These are phyloP conservation scores for Nicotiana undulata DNA, from an alignment of 257 asterid genomes.

Conservation along the genomic window DNA sequence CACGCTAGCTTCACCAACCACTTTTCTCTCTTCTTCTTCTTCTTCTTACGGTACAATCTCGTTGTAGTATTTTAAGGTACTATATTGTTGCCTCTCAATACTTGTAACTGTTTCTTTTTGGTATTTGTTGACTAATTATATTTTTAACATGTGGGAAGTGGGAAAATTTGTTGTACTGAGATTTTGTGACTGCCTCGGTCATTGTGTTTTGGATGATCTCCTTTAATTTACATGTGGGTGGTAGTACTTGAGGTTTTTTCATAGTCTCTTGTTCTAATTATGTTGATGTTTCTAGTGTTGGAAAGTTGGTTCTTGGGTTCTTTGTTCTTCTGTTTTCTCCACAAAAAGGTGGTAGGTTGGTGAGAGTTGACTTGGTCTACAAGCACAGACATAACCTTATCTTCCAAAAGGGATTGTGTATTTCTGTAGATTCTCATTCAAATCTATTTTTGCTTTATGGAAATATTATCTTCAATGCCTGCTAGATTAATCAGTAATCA, in stretches of 20 bases:
- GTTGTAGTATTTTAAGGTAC: conserved; percentile 4
- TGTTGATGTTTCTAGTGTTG: conserved; percentile 13
- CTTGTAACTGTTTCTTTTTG: conserved; percentile 29
- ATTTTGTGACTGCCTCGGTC: conserved; percentile 16
- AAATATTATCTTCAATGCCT: not conserved
- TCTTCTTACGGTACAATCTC: not conserved
- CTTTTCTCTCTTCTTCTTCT: conserved; percentile 2
- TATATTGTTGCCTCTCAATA: not conserved
- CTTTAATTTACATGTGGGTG: conserved; percentile 8
- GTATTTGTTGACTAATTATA: conserved; percentile 13
- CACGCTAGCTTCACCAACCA: conserved; percentile 17
- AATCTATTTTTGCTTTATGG: conserved; percentile 11
- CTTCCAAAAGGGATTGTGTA: conserved; percentile 5
- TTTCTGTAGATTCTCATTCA: conserved; percentile 21
- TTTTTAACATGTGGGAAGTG: not conserved
- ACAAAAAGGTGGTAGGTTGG: conserved; percentile 87
- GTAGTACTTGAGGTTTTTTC: conserved; percentile 2
- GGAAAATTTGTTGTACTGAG: conserved; percentile 4
- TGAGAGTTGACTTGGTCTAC: conserved; percentile 70
- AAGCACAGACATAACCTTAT: conserved; percentile 12
- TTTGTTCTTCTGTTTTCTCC: conserved; percentile 29
- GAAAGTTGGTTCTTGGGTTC: not conserved
- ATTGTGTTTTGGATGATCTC: conserved; percentile 25
- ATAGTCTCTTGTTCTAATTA: not conserved
- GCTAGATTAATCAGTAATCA: conserved; percentile 16